phyloP scores from a whole-genome alignment of 2,329 filamentous ascomycete genomes.

The Colletotrichum spaethianum region DNA sequence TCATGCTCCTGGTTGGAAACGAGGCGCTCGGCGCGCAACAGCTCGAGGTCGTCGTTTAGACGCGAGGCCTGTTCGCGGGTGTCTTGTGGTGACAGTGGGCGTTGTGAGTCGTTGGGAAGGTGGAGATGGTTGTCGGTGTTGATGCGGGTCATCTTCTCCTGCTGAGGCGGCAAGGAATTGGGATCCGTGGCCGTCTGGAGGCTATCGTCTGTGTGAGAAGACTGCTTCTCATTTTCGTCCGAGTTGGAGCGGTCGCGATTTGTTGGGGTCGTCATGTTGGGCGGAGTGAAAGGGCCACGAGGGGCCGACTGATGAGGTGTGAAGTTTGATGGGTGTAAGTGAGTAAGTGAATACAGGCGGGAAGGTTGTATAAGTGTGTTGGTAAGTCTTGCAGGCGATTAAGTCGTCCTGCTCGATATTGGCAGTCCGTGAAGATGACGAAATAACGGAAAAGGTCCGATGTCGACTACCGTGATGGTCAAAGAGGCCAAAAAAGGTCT shows the following conservation, averaged over 20 bases:
- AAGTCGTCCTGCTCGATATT: not conserved
- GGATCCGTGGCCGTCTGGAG: slow-evolving; percentile 38
- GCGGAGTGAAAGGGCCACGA: not conserved
- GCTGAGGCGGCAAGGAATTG: slow-evolving; percentile 19
- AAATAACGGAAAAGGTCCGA: not conserved
- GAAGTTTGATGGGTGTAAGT: slow-evolving; percentile 1
- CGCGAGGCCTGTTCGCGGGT: slow-evolving; percentile 53
- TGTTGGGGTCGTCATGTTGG: slow-evolving; percentile 20
- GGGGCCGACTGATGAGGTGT: not conserved
- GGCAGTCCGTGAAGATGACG: not conserved
- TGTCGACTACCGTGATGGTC: not conserved
- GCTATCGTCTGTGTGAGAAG: slow-evolving; percentile 38
- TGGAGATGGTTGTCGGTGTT: slow-evolving; percentile 30
- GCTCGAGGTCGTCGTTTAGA: slow-evolving; percentile 64
- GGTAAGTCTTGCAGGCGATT: not conserved
- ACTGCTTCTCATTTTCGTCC: slow-evolving; percentile 44
- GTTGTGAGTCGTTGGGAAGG: slow-evolving; percentile 1
- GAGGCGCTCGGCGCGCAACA: slow-evolving; percentile 62
- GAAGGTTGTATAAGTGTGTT: not conserved
- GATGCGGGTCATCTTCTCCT: slow-evolving; percentile 18
- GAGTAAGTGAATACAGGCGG: not conserved
- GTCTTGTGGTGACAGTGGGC: slow-evolving; percentile 24
- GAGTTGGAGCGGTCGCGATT: slow-evolving; percentile 33
- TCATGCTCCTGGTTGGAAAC: slow-evolving; percentile 61
- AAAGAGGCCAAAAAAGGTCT: not conserved